A percentile compares a stretch with the other conserved stretches of the same genome.
Evolutionary conservation across 2,329 filamentous ascomycete species (phyloP).

Genomic region (Phialophora expanda): DNA sequence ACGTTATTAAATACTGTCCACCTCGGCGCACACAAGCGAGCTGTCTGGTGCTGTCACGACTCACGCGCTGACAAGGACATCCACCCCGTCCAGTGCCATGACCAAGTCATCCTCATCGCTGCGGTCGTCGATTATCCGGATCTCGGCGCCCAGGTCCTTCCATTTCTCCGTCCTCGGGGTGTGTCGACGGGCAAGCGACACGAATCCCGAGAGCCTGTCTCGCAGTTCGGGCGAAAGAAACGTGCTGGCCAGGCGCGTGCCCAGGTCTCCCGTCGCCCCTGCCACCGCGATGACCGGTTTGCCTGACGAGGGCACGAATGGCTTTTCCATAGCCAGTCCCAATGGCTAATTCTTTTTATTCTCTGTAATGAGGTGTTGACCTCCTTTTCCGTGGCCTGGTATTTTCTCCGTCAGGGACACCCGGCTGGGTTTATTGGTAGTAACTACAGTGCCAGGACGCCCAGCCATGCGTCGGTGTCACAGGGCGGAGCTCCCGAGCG

Average conservation of each 20-base stretch:
- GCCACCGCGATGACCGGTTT: conserved; percentile 39
- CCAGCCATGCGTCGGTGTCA: neutral
- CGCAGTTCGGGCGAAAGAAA: conserved; percentile 38
- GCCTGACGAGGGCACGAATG: conserved; percentile 7
- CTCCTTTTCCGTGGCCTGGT: neutral
- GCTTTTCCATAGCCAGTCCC: neutral
- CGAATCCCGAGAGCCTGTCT: conserved; percentile 38
- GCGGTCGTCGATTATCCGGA: conserved; percentile 27
- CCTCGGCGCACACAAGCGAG: no score
- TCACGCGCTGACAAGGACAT: conserved; percentile 44
- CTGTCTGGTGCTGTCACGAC: neutral
- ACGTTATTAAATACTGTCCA: neutral
- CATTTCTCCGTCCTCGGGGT: conserved; percentile 15
- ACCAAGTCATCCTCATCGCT: conserved; percentile 39
- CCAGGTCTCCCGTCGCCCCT: conserved; percentile 42
- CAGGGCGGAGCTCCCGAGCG: conserved; percentile 7
- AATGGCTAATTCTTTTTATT: no score
- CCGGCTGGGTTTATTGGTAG: neutral
- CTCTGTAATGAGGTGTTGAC: neutral
- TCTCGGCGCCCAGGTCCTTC: conserved; percentile 13
- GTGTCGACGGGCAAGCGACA: conserved; percentile 39
- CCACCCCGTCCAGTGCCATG: conserved; percentile 41
- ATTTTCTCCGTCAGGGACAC: neutral
- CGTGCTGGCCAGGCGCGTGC: conserved; percentile 38
- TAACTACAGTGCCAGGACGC: no score